Evolutionary conservation across 768 basidiomycete genomes (phyloP), one percentile per base, ranked within the genome.

Genomic region (Mycena epipterygia): DNA sequence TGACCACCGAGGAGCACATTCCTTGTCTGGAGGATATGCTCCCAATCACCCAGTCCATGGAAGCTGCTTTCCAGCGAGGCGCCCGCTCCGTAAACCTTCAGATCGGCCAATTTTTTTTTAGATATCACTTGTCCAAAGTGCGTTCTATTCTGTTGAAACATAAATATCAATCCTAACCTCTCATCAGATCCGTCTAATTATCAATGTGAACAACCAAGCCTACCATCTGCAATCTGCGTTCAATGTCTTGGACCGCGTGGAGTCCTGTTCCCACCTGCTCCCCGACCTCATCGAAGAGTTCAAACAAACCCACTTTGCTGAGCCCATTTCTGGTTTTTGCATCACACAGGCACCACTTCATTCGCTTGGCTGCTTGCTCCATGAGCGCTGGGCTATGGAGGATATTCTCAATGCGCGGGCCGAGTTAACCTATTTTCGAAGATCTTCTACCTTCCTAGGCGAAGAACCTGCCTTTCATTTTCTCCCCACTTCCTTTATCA

Each of bases 371-470:
- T 67, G 65, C 29, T 39, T 67, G 25, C 44, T 67, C 44, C 3
- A 59, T 4, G 48, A 67, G 56, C 29, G 27, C 32, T 67, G 65
- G 65, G 44, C 23, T 7, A 3, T 32, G 5, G 65, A 67, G 49
- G 65, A 67, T 21, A 48, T 59, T 4, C 32, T 67, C 7, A 67
- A 67, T 19, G 56, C 65, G 1, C 56, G 65, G 1, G 57, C 55
- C 2, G 65, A 67, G 21, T 9, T 57, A 30, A 46, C 19, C 11
- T 67, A 67, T 19, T 67, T 57, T 23, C 64, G 42, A 4, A 53
- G 44, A 1, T 49, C 35, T 21, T 49, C 37, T 2, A 0, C 9
- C 8, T 13, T n/a, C 19, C n/a, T 14, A 6, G 49, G n/a, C 4
- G 39, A 41, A n/a, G 49, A 63, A 4, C 62, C 62, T 0, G 35